phyloP scores from a whole-genome alignment of 2,329 filamentous ascomycete species.

The Pseudogymnoascus sp. region DNA sequence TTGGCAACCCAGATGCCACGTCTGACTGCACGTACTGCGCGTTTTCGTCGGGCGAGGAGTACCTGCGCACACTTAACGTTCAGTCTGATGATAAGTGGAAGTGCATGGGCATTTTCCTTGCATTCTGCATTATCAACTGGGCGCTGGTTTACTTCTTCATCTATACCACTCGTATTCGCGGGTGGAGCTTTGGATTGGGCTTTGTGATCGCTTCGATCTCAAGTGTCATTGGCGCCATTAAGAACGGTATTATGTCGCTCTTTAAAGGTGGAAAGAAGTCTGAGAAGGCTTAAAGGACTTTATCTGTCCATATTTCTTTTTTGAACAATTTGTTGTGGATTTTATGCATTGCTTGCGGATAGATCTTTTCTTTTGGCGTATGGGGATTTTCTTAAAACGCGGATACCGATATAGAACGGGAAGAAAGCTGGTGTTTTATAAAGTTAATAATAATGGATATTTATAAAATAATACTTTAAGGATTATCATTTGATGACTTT shows the following conservation, averaged over 20 bases:
- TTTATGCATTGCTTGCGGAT: background rate
- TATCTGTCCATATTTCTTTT: background rate
- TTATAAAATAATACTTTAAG: background rate
- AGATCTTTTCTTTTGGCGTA: background rate
- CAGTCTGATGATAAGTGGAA: conserved; percentile 57
- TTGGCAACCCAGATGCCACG: conserved; percentile 54
- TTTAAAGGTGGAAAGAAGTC: background rate
- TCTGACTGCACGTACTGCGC: conserved; percentile 53
- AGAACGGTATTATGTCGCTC: conserved; percentile 19
- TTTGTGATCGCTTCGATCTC: conserved; percentile 45
- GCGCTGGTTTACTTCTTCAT: conserved; percentile 69
- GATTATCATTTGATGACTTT: background rate
- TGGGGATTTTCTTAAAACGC: background rate
- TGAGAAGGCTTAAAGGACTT: background rate
- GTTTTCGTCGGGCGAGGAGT: conserved; percentile 52
- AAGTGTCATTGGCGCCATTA: conserved; percentile 32
- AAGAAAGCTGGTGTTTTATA: background rate
- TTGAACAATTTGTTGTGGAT: background rate
- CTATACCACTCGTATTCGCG: conserved; percentile 61
- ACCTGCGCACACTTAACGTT: conserved; percentile 52
- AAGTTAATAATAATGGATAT: background rate
- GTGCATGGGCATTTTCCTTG: conserved; percentile 65
- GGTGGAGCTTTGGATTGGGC: conserved; percentile 65
- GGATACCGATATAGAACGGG: conserved; percentile 1
- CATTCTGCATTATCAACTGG: conserved; percentile 66